These are phyloP conservation scores for Friedmanniomyces simplex DNA, from an alignment of 495 filamentous ascomycete species.

Conservation along the genomic window DNA sequence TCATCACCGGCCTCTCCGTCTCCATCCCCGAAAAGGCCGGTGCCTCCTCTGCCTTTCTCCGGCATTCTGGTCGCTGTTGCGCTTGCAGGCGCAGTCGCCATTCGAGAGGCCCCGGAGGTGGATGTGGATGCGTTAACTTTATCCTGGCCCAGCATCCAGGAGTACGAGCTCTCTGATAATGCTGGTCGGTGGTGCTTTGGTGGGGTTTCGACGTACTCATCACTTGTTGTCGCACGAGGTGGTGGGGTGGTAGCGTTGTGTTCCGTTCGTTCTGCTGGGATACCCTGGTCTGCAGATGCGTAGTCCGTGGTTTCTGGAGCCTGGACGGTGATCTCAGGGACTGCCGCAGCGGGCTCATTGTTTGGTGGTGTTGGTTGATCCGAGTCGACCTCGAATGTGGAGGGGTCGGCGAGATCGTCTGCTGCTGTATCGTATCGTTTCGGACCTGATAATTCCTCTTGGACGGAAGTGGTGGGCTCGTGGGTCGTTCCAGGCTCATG, in stretches of 20 bases:
- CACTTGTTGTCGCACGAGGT: background rate
- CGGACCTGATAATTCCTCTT: background rate
- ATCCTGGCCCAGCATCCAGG: slow-evolving; percentile 81
- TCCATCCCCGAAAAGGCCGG: background rate
- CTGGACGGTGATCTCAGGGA: background rate
- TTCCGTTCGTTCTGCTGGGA: background rate
- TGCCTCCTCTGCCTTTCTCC: background rate
- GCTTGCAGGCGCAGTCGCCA: background rate
- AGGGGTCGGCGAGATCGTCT: slow-evolving; percentile 3
- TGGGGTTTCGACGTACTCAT: background rate
- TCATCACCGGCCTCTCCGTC: background rate
- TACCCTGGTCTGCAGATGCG: background rate
- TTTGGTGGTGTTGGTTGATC: background rate
- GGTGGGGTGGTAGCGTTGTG: background rate
- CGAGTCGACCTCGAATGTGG: slow-evolving; percentile 5
- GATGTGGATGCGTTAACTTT: background rate
- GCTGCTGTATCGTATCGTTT: background rate
- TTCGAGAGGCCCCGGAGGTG: background rate
- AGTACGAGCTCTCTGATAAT: slow-evolving; percentile 77
- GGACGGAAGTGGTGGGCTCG: background rate
- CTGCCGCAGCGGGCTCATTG: background rate
- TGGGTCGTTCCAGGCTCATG: background rate
- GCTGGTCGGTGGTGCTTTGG: slow-evolving; percentile 37
- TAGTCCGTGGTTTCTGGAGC: background rate
- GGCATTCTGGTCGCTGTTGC: slow-evolving; percentile 4